phyloP scores from a whole-genome alignment of 306 rosid species.

The Rosa lucieae region DNA sequence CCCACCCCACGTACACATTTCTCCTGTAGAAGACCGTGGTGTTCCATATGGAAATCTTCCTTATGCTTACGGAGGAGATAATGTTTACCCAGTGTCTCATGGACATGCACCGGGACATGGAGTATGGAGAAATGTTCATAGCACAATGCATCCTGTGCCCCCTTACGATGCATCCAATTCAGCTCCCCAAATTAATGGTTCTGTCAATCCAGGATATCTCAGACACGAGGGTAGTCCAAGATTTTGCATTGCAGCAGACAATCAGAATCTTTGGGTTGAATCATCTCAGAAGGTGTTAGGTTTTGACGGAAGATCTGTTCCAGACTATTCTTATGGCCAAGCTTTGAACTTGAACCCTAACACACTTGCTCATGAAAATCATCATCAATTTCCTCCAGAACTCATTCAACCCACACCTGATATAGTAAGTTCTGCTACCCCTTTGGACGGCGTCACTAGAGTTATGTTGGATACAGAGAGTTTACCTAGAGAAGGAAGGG shows the following conservation, averaged over 20 bases:
- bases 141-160: slow-evolving; percentile 54
- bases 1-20: slow-evolving; percentile 45
- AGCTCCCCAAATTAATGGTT: slow-evolving; percentile 54
- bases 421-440: slow-evolving; percentile 26
- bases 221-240: slow-evolving; percentile 63
- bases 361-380: slow-evolving; percentile 50
- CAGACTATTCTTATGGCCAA: slow-evolving; percentile 53
- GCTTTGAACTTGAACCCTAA: slow-evolving; percentile 46
- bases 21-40: slow-evolving; percentile 64
- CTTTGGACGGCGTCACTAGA: slow-evolving; percentile 36
- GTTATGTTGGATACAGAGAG: slow-evolving; percentile 37
- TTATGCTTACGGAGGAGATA: slow-evolving; percentile 63
- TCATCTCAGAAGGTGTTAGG: slow-evolving; percentile 62
- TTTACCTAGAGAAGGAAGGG: slow-evolving; percentile 40
- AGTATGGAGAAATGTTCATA: slow-evolving; percentile 63
- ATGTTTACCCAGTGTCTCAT: slow-evolving; percentile 47
- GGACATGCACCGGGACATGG: slow-evolving; percentile 59
- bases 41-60: slow-evolving; percentile 61
- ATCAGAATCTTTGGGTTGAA: slow-evolving; percentile 66
- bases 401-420: slow-evolving; percentile 37
- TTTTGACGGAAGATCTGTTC: slow-evolving; percentile 50
- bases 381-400: slow-evolving; percentile 36
- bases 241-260: slow-evolving; percentile 51
- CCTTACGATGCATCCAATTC: slow-evolving; percentile 58
- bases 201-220: slow-evolving; percentile 53